Base-by-base conservation (phyloP, 208 protist genomes). In the Trypanosoma mega region DNA sequence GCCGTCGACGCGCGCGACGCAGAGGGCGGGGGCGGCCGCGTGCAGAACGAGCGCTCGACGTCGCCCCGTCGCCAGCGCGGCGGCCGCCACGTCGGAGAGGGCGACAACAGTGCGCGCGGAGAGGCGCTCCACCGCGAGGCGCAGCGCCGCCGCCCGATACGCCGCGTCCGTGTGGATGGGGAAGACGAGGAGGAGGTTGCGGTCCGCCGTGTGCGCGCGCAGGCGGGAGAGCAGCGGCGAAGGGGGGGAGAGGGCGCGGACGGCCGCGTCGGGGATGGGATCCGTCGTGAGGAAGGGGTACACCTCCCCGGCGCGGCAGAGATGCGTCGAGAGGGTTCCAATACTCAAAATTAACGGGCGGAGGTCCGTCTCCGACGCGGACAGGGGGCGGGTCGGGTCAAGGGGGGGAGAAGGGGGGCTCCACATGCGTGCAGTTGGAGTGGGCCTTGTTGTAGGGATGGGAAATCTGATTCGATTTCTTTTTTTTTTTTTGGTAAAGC, bases 61-160 rank as follows among this genome's bases (percentile, higher is more conserved):
- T 18, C 46, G 18, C 3, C 82, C 79, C 14, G 70, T 71, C 6
- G 66, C 86, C 46, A 90, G 65, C 27, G 64, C 43, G 43, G 61
- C 69, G 0, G 86, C 82, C 21, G 88, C 75, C 1, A 80, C 56
- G 53, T 93, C 86, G 0, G 82, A 82, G 5, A 93, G n/a, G 24
- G 82, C 64, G 33, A 81, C 56, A 31, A 86, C 48, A 14, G 62
- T 66, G 3, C 67, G 46, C 12, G 72, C 66, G 9, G 41, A 44
- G 1, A 83, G 60, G 14, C 33, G 45, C 12, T 68, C 58, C 45
- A 81, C 76, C 11, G 79, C 59, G 31, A 82, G 63, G 18, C 53
- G 29, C 11, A 70, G 27, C 55, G 80, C 54, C n/a, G 55, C 53
- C 41, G 80, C 68, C 11, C 47, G 55, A 50, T 74, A 85, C 5